Percentiles rank a stretch among this genome's conserved stretches.
phyloP scores from a whole-genome alignment of 2,329 filamentous ascomycete genomes.

The Microsporum ferrugineum region DNA sequence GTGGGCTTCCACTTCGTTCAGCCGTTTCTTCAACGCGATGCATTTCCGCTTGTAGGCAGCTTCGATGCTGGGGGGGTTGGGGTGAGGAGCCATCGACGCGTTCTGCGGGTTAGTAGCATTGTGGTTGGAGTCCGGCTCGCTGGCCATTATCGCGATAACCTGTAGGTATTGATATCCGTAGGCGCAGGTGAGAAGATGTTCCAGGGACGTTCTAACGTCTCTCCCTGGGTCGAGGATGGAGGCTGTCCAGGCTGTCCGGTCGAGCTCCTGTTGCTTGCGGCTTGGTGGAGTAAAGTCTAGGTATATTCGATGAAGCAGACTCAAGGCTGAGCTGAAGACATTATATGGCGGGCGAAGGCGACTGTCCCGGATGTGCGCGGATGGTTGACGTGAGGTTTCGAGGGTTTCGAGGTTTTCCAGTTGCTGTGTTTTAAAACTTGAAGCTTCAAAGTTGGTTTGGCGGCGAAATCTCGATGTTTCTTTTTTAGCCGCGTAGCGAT shows the following conservation, averaged over 20 bases:
- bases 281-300: too few relatives aligned
- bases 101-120: slow-evolving; percentile 16
- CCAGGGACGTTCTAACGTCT: neutral
- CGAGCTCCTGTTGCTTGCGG: neutral
- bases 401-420: too few relatives aligned
- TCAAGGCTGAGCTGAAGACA: too few relatives aligned
- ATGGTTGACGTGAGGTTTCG: too few relatives aligned
- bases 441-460: too few relatives aligned
- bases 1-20: slow-evolving; percentile 80
- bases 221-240: too few relatives aligned
- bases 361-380: too few relatives aligned
- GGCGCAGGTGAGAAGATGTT: neutral
- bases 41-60: slow-evolving; percentile 95
- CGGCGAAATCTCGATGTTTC: too few relatives aligned
- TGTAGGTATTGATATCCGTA: neutral
- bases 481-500: too few relatives aligned
- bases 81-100: slow-evolving; percentile 15
- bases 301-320: too few relatives aligned
- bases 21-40: slow-evolving; percentile 81
- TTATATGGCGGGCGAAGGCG: too few relatives aligned
- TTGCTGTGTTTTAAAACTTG: too few relatives aligned
- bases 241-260: neutral
- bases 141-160: neutral
- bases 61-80: slow-evolving; percentile 77
- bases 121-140: neutral